Evolutionary conservation across 805 yeast species (phyloP).

Genomic region (Sungouiozyma intestinalis): DNA sequence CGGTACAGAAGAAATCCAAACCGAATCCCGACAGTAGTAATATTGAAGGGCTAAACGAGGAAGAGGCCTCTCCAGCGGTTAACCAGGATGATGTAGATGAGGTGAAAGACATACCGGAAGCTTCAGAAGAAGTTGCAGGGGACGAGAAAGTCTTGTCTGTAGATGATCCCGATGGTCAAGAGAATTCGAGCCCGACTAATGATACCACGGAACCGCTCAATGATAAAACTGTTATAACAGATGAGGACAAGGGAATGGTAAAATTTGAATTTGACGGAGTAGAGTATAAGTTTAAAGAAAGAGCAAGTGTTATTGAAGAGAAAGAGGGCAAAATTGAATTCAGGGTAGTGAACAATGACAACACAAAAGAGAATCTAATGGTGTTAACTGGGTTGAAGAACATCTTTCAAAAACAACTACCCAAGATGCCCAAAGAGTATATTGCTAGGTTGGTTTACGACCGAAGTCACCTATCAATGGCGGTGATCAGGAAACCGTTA

Average conservation of each 20-base stretch:
- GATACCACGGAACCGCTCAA: slow-evolving; percentile 1
- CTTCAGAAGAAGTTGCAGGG: slow-evolving; percentile 12
- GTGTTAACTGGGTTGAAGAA: slow-evolving; percentile 91
- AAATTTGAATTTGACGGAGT: slow-evolving; percentile 55
- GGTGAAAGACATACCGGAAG: slow-evolving; percentile 14
- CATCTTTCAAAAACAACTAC: slow-evolving; percentile 93
- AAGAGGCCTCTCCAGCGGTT: background rate
- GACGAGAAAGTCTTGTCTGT: slow-evolving; percentile 13
- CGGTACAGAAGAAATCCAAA: background rate
- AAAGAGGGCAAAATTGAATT: slow-evolving; percentile 88
- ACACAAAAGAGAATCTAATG: slow-evolving; percentile 75
- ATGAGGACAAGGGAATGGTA: slow-evolving; percentile 23
- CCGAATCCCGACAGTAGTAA: slow-evolving; percentile 1
- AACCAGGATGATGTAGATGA: slow-evolving; percentile 12
- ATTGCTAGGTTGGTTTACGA: slow-evolving; percentile 92
- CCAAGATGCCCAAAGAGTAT: slow-evolving; percentile 97
- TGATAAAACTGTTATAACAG: slow-evolving; percentile 3
- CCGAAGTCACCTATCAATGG: slow-evolving; percentile 88
- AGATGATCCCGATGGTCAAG: background rate
- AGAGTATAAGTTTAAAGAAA: slow-evolving; percentile 72
- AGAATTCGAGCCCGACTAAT: background rate
- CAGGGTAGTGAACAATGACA: slow-evolving; percentile 93
- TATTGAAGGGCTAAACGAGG: background rate
- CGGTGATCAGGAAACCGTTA: slow-evolving; percentile 85
- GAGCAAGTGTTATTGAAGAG: slow-evolving; percentile 92